phyloP scores from a whole-genome alignment of 176 grass and related monocot genomes.

The Microstegium vimineum region DNA sequence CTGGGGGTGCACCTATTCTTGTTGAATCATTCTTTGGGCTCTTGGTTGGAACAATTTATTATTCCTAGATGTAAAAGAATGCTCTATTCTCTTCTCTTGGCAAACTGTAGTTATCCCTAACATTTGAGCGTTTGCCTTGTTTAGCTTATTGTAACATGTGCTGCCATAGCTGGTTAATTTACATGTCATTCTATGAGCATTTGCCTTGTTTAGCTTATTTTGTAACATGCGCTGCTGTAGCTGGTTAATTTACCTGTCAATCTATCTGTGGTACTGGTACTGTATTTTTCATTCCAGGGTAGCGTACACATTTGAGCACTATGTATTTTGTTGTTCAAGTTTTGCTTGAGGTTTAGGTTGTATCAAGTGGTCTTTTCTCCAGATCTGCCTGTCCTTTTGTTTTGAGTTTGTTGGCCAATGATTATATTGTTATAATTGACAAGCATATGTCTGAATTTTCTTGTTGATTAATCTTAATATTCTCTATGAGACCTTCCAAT shows the following conservation, averaged over 20 bases:
- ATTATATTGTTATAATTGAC: background rate
- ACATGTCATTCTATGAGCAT: too few species aligned
- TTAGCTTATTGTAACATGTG: background rate
- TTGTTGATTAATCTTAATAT: background rate
- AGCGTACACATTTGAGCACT: background rate
- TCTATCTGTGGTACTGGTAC: too few species aligned
- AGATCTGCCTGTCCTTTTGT: background rate
- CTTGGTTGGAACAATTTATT: background rate
- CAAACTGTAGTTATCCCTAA: background rate
- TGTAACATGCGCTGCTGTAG: too few species aligned
- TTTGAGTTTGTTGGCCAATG: background rate
- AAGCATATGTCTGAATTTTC: constrained; percentile 22
- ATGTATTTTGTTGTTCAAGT: background rate
- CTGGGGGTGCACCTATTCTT: background rate
- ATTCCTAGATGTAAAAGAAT: background rate
- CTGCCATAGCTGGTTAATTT: background rate
- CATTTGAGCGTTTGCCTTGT: background rate
- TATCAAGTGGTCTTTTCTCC: background rate
- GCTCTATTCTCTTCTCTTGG: background rate
- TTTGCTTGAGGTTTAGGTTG: background rate
- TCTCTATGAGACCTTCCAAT: constrained; percentile 4
- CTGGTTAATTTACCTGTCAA: too few species aligned
- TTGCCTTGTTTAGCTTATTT: too few species aligned
- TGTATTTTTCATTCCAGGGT: background rate
- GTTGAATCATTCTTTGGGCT: background rate